Evolutionary conservation across 371 early-diverging fungal genomes (phyloP).

Genomic region (Syncephalis fuscata): DNA sequence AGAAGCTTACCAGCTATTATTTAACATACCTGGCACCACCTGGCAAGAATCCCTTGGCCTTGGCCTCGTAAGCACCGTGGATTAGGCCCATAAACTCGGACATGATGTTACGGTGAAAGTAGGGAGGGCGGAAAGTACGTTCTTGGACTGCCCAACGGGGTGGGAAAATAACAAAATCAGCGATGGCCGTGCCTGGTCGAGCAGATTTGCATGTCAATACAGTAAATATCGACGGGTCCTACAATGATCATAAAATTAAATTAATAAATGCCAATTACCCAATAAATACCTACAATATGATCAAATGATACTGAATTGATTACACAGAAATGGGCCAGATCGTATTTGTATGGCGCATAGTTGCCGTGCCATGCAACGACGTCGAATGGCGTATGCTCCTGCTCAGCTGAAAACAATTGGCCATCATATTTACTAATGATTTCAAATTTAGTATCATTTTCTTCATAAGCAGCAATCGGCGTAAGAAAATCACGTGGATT

Average conservation of each 20-base stretch:
- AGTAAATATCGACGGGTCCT: slow-evolving; percentile 92
- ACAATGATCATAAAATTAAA: neutral
- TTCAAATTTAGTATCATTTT: slow-evolving; percentile 34
- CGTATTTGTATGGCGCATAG: slow-evolving; percentile 92
- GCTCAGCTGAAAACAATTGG: slow-evolving; percentile 47
- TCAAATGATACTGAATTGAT: slow-evolving; percentile 85
- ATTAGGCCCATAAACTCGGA: slow-evolving; percentile 96
- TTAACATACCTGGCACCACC: slow-evolving; percentile 63
- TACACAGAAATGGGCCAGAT: slow-evolving; percentile 66
- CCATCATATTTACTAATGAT: slow-evolving; percentile 78
- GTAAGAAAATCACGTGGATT: slow-evolving; percentile 86
- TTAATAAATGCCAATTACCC: neutral
- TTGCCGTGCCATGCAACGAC: slow-evolving; percentile 98
- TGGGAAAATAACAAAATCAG: slow-evolving; percentile 95
- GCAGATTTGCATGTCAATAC: slow-evolving; percentile 82
- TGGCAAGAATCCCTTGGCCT: slow-evolving; percentile 75
- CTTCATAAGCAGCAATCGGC: slow-evolving; percentile 66
- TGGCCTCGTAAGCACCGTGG: slow-evolving; percentile 84
- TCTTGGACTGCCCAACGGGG: slow-evolving; percentile 91
- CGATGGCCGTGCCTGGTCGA: slow-evolving; percentile 76
- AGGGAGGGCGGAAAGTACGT: slow-evolving; percentile 88
- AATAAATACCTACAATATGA: slow-evolving; percentile 42
- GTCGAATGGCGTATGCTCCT: slow-evolving; percentile 81
- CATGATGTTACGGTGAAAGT: slow-evolving; percentile 91
- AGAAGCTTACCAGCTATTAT: neutral